phyloP scores from a whole-genome alignment of 352 stramenopile species.

The Hyphochytrium catenoides region DNA sequence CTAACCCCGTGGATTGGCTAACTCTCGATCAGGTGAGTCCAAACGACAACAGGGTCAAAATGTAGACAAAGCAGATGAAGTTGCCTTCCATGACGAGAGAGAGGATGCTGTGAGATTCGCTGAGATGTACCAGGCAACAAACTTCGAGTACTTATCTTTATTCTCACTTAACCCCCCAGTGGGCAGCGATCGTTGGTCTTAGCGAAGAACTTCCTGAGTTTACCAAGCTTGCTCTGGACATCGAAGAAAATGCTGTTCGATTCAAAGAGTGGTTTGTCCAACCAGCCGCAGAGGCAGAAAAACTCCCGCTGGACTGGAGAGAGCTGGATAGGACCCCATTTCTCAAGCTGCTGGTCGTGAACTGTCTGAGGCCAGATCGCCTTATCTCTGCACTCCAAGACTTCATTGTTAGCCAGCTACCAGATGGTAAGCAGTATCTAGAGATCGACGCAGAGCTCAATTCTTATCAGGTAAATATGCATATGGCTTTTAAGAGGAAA shows the following conservation, averaged over 20 bases:
- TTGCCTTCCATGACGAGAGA: too few relatives aligned
- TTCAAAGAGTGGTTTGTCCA: conserved; percentile 79
- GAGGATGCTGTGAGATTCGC: too few relatives aligned
- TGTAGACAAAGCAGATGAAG: too few relatives aligned
- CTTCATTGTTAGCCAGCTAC: conserved; percentile 64
- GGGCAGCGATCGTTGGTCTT: too few relatives aligned
- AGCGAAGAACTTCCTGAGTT: neutral
- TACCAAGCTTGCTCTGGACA: conserved; percentile 25
- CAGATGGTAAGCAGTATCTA: conserved; percentile 44
- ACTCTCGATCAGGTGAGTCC: too few relatives aligned
- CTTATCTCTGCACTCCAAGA: conserved; percentile 73
- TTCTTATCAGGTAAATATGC: conserved; percentile 47
- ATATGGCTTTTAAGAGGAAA: too few relatives aligned
- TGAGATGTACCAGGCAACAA: too few relatives aligned
- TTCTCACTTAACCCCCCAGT: too few relatives aligned
- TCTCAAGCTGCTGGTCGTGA: conserved; percentile 77
- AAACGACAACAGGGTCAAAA: too few relatives aligned
- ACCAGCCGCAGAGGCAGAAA: conserved; percentile 50
- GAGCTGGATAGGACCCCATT: conserved; percentile 73
- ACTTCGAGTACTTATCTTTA: too few relatives aligned
- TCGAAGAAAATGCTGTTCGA: conserved; percentile 61
- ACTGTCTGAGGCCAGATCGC: conserved; percentile 75
- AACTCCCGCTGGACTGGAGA: conserved; percentile 67
- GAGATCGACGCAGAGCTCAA: conserved; percentile 73
- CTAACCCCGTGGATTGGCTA: too few relatives aligned